Conservation (phyloP, 2,329 filamentous ascomycete species). For the Cephalotrichum gorgonifer region DNA sequence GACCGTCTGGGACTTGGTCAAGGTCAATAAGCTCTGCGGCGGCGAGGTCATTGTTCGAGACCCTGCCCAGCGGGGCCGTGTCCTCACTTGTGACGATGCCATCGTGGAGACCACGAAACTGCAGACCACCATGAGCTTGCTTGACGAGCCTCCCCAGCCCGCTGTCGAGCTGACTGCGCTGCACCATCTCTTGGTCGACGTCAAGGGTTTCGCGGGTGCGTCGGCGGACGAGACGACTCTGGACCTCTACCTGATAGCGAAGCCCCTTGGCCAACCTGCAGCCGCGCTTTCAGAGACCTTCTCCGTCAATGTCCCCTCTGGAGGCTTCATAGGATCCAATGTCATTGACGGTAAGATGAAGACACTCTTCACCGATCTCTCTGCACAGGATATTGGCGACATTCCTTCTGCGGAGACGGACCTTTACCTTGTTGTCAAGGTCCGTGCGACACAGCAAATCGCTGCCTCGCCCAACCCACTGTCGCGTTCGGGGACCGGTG, state of each 20-base stretch:
- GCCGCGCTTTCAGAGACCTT: slow-evolving; percentile 74
- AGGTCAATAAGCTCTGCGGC: slow-evolving; percentile 86
- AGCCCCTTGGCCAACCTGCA: slow-evolving; percentile 51
- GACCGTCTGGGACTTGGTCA: slow-evolving; percentile 91
- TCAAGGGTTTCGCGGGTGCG: slow-evolving; percentile 71
- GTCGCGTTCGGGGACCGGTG: slow-evolving; percentile 39
- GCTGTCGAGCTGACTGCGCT: slow-evolving; percentile 59
- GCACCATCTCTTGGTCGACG: slow-evolving; percentile 73
- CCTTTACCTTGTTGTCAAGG: slow-evolving; percentile 74
- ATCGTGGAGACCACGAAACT: slow-evolving; percentile 83
- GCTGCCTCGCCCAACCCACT: slow-evolving; percentile 28
- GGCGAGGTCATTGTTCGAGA: slow-evolving; percentile 93
- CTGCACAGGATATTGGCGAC: slow-evolving; percentile 61
- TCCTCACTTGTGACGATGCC: slow-evolving; percentile 86
- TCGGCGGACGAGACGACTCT: slow-evolving; percentile 67
- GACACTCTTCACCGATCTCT: slow-evolving; percentile 81
- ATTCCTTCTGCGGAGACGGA: slow-evolving; percentile 54
- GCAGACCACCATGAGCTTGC: slow-evolving; percentile 90
- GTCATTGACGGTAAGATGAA: slow-evolving; percentile 59
- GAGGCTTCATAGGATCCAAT: slow-evolving; percentile 58
- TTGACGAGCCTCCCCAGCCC: slow-evolving; percentile 69
- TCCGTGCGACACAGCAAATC: slow-evolving; percentile 51
- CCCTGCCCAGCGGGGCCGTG: slow-evolving; percentile 68
- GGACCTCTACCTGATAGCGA: slow-evolving; percentile 67
- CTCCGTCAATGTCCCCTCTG: slow-evolving; percentile 64